Conservation (phyloP, 768 basidiomycete genomes). For the Lactifluus hygrophoroides region DNA sequence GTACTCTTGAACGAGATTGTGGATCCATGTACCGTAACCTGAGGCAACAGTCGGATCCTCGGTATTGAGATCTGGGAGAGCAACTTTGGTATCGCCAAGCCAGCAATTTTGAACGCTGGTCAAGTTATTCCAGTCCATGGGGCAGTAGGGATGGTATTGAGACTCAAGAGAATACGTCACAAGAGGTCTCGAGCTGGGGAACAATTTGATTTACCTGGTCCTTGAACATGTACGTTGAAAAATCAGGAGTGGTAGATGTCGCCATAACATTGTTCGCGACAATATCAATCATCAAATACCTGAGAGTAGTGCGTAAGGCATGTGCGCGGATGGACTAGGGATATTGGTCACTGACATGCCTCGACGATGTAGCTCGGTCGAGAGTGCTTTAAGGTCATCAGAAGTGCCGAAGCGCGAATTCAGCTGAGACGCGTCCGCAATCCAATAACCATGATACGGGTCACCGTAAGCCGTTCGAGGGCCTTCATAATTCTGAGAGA, state of each 20-base stretch:
- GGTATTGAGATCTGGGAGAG: constrained; percentile 75
- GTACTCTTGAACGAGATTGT: constrained; percentile 57
- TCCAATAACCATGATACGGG: constrained; percentile 85
- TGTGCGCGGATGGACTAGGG: neutral
- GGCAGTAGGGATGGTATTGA: constrained; percentile 73
- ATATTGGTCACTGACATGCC: constrained; percentile 45
- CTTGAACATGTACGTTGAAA: constrained; percentile 62
- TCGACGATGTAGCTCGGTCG: constrained; percentile 55
- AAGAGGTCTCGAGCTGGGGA: constrained; percentile 4
- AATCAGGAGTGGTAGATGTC: constrained; percentile 51
- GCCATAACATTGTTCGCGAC: constrained; percentile 85
- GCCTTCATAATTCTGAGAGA: constrained; percentile 70
- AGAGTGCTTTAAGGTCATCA: constrained; percentile 62
- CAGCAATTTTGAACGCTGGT: constrained; percentile 73
- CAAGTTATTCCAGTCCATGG: constrained; percentile 58
- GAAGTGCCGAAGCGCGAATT: constrained; percentile 67
- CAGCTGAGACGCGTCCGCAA: constrained; percentile 54
- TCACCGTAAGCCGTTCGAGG: constrained; percentile 67
- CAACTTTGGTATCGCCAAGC: constrained; percentile 69
- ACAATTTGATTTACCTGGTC: constrained; percentile 35
- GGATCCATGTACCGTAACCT: constrained; percentile 62
- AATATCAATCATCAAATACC: constrained; percentile 79
- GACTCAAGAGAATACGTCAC: constrained; percentile 32
- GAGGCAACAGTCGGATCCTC: constrained; percentile 52
- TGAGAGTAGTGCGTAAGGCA: constrained; percentile 18